A percentile compares a stretch with the other conserved stretches of the same genome.
These are phyloP conservation scores for Rhododendron henanense DNA, from an alignment of 148 eudicot species.

Conservation along the genomic window DNA sequence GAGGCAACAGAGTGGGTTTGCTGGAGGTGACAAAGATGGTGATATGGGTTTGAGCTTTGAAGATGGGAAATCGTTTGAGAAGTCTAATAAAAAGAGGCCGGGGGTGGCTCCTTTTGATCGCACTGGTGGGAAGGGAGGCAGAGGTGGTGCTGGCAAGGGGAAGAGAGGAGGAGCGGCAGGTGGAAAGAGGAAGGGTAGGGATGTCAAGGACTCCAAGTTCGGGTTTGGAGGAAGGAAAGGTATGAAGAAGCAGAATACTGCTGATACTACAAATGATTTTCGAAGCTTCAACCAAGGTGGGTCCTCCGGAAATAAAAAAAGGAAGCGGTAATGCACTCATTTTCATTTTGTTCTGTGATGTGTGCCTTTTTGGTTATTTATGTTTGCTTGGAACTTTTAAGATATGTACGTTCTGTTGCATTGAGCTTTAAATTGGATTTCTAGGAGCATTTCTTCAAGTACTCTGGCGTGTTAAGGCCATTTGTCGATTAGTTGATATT, in stretches of 20 bases:
- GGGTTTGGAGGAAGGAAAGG: constrained; percentile 93
- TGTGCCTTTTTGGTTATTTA: not conserved
- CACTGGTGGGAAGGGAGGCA: constrained; percentile 65
- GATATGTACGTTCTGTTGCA: not conserved
- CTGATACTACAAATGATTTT: constrained; percentile 69
- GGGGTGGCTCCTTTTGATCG: constrained; percentile 77
- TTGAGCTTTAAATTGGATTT: not conserved
- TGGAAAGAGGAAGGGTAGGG: constrained; percentile 57
- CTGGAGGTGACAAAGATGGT: constrained; percentile 38
- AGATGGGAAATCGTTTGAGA: constrained; percentile 50
- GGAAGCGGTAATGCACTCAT: constrained; percentile 29
- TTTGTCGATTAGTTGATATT: not conserved
- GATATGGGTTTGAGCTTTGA: constrained; percentile 63
- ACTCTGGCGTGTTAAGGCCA: not conserved
- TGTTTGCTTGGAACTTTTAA: not conserved
- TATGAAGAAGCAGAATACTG: constrained; percentile 72
- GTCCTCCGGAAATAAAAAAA: constrained; percentile 44
- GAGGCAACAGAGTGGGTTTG: constrained; percentile 70
- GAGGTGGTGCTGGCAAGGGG: constrained; percentile 34
- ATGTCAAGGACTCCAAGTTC: constrained; percentile 54
- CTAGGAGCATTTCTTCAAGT: not conserved
- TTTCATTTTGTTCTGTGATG: not conserved
- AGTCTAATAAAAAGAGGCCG: constrained; percentile 49
- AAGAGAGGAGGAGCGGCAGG: constrained; percentile 39
- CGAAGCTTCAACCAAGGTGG: constrained; percentile 42